These are phyloP conservation scores for Clonostachys rhizophaga DNA, from an alignment of 2,329 filamentous ascomycete genomes.

Conservation along the genomic window DNA sequence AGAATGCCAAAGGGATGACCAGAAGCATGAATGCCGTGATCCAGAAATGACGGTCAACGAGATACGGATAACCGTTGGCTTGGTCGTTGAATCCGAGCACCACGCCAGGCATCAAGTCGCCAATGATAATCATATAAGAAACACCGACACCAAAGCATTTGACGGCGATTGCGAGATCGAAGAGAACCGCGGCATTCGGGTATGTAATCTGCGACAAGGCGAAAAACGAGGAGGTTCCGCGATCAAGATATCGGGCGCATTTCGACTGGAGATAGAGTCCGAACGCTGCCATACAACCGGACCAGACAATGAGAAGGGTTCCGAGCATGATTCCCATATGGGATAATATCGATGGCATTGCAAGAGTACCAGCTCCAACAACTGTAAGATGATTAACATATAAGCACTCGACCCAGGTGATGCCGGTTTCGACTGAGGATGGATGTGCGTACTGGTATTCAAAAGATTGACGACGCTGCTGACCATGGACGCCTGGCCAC, in stretches of 20 bases:
- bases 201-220: slow-evolving; percentile 97
- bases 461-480: slow-evolving; percentile 94
- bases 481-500: slow-evolving; percentile 77
- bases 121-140: slow-evolving; percentile 97
- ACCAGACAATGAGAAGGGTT: slow-evolving; percentile 82
- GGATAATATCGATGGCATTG: slow-evolving; percentile 91
- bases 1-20: slow-evolving; percentile 90
- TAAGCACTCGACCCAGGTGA: too few species aligned
- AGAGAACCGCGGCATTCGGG: slow-evolving; percentile 90
- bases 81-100: slow-evolving; percentile 72
- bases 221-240: slow-evolving; percentile 87
- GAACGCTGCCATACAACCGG: slow-evolving; percentile 81
- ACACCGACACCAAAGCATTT: slow-evolving; percentile 98
- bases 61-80: slow-evolving; percentile 58
- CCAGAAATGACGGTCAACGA: slow-evolving; percentile 93
- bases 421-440: too few species aligned
- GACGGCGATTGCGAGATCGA: slow-evolving; percentile 92
- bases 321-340: slow-evolving; percentile 93
- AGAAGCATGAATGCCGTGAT: slow-evolving; percentile 96
- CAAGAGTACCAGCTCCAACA: slow-evolving; percentile 88
- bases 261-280: slow-evolving; percentile 91
- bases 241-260: slow-evolving; percentile 89
- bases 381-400: slow-evolving; percentile 47
- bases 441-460: slow-evolving; percentile 72
- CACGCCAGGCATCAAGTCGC: slow-evolving; percentile 95